phyloP scores from a whole-genome alignment of 1,284 basidiomycete species.

The Heterobasidion occidentale region DNA sequence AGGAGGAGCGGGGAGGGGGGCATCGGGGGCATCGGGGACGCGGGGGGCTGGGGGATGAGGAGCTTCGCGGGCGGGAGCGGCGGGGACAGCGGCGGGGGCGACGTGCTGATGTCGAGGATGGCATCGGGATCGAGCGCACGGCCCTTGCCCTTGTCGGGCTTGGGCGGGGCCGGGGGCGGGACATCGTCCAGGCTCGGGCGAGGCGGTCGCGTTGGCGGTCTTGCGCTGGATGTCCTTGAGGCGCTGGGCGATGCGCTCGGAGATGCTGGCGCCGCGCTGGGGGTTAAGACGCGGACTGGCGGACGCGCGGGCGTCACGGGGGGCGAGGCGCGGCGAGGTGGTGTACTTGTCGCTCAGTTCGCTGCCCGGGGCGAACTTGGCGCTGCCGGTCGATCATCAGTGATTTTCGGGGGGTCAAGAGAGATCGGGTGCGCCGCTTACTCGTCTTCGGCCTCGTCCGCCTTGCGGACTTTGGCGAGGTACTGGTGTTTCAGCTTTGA shows the following conservation, averaged over 20 bases:
- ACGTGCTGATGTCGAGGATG: constrained; percentile 32
- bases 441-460: constrained; percentile 90
- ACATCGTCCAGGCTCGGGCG: constrained; percentile 17
- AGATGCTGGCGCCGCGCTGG: constrained; percentile 45
- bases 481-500: constrained; percentile 70
- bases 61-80: constrained; percentile 38
- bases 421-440: constrained; percentile 30
- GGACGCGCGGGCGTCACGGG: constrained; percentile 34
- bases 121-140: constrained; percentile 41
- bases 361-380: constrained; percentile 73
- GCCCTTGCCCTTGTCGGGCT: constrained; percentile 74
- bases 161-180: constrained; percentile 29
- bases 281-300: neutral
- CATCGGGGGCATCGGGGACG: constrained; percentile 29
- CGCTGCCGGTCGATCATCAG: constrained; percentile 27
- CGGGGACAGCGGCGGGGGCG: constrained; percentile 60
- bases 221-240: constrained; percentile 68
- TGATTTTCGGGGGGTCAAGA: neutral
- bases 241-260: constrained; percentile 69
- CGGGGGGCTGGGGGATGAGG: constrained; percentile 16
- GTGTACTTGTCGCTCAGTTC: constrained; percentile 64
- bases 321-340: constrained; percentile 59
- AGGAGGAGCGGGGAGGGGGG: constrained; percentile 53
- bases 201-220: constrained; percentile 32
- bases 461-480: constrained; percentile 67